Base-by-base conservation (phyloP, 768 basidiomycete species). In the Boletus coccyginus region DNA sequence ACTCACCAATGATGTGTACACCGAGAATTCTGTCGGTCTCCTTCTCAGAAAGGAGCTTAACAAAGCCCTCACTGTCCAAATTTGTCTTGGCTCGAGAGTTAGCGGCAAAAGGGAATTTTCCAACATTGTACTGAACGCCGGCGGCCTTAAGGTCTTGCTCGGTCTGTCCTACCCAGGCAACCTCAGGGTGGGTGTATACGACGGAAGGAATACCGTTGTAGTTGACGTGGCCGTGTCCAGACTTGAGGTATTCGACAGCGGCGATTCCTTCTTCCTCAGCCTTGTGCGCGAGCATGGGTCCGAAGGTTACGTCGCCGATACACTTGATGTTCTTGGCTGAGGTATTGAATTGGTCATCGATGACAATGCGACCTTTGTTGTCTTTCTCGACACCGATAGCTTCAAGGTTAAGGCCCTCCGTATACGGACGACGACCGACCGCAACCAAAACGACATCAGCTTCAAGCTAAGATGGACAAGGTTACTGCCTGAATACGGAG, bases 31-130 rank as follows among this genome's bases (percentile, higher is more conserved):
- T 86, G 71, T 98, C 95, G 0, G 95, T 98, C 77, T 96, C 91
- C 77, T 91, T 90, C 82, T 99, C 97, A 0, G 88, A 82, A 57
- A 99, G 68, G 74, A 99, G 84, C 77, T 98, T 99, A 63, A 99
- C 94, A 69, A 92, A 89, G 21, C 96, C 96, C 65, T 97, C 94
- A 11, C 82, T 79, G 67, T 99, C 96, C 58, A 87, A 71, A 77
- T 97, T 97, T 65, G 96, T 97, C 88, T 98, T 99, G 51, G 95
- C 95, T 45, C 95, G 58, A 1, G 95, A 97, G 84, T 98, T 99
- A 60, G 97, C 97, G 5, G 84, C 73, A 74, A 98, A 98, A 67
- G 85, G 91, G 86, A 96, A 98, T 73, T 96, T 95, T 65, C 92
- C 96, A 61, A 96, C 62, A 67, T 88, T 92, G 80, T 95, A 98